Base-by-base conservation (phyloP, 768 basidiomycete species). In the Paxillus ammoniavirescens region DNA sequence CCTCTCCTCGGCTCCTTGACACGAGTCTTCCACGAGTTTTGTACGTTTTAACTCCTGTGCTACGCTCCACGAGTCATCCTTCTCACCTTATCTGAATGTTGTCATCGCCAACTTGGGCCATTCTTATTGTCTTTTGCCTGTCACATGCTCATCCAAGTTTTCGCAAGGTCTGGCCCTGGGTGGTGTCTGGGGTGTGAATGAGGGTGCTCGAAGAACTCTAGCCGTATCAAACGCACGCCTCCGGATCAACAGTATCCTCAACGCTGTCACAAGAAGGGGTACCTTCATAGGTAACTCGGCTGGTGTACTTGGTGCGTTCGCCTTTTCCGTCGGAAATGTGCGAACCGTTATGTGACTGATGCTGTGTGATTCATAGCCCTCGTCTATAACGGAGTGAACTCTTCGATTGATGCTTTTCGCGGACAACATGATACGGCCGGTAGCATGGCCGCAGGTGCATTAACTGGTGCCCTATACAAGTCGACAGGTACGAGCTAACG, bases 281-380 rank as follows among this genome's bases (percentile, higher is more conserved):
- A 96, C 93, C 43, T 97, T 96, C 75, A 87, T 97, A 73, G 97
- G 94, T 66, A 99, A 98, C 78, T 97, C 93, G 66, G 91, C 95
- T 70, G 97, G 97, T 70, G 91, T 98, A 57, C 78, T 98, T 58
- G 97, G 97, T 98, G 65, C 72, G 91, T 82, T 69, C 59, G 54
- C 59, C 62, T 57, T 71, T 62, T 58, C 64, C 67, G 65, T 67
- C 64, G 66, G 66, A 63, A 61, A 50, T 41, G 37, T 46, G 55
- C 30, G 49, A 56, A 46, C 50, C 67, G 65, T 69, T 70, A 69
- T 72, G 61, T 76, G 72, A 67, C 65, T 65, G 56, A 72, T 67
- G 66, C 60, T 69, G 70, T 8, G 42, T 68, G 38, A 60, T 53
- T 61, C 58, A 59, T 69, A 99, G 96, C 96, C 52, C 84, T 99